Base-by-base conservation (phyloP, 148 eudicot genomes). In the Nyssa sinensis region DNA sequence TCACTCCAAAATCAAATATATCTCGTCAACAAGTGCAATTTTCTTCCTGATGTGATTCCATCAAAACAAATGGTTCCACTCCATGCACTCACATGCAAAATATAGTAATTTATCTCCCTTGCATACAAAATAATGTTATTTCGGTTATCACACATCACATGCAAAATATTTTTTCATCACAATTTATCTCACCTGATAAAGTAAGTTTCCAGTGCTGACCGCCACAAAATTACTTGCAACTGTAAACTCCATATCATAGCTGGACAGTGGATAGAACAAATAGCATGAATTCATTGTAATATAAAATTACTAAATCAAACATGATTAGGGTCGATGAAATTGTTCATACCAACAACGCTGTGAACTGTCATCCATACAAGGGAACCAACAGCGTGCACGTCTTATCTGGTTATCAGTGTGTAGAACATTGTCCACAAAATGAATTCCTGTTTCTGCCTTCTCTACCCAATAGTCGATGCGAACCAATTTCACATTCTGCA, bases 371-470 rank as follows among this genome's bases (percentile, higher is more conserved):
- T 96, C 99, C 90, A 96, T 86, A 80, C 98, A 93, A 66, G 99
- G 99, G 79, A 96, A 96, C 99, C 99, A 96, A 84, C 99, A 93
- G 75, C 94, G 90, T 67, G 99, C 94, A 76, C 99, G 98, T 57
- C 99, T 81, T 73, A 93, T 88, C 89, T 96, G 99, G 81, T 82
- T 96, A 83, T 93, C 84, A 16, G 99, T 96, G 82, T 93, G 90
- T 55, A 96, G 73, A 78, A 93, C 85, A 75, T 89, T 65, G 67
- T 75, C 89, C 75, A 84, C 81, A 78, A 93, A 91, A 84, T 93
- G 97, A 78, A 93, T 85, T 81, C 99, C 99, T n/a, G 97, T 90
- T 73, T 88, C 97, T 69, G 93, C 89, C 82, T 89, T 96, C 83
- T 93, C 99, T 68, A 96, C 98, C 99, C 97, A 96, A 81, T 96